A percentile compares a stretch with the other conserved stretches of the same genome.
phyloP scores from a whole-genome alignment of 2,329 filamentous ascomycete species.

The Claviceps sp. region DNA sequence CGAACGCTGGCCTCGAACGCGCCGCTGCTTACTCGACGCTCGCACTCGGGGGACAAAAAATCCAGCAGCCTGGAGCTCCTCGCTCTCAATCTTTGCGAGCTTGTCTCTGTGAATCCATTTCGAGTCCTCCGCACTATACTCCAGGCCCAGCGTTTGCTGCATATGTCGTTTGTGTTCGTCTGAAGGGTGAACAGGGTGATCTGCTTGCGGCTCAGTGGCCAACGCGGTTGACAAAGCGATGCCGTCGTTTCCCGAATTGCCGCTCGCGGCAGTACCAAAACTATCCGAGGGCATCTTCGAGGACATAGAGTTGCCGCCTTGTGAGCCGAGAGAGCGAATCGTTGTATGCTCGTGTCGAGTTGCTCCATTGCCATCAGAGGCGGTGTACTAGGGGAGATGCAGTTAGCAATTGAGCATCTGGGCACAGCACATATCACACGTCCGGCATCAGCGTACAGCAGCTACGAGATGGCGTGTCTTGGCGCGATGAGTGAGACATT shows the following conservation, averaged over 20 bases:
- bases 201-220: slow-evolving; percentile 13
- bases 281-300: slow-evolving; percentile 24
- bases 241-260: slow-evolving; percentile 11
- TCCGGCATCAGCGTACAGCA: background rate
- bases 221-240: slow-evolving; percentile 11
- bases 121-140: slow-evolving; percentile 41
- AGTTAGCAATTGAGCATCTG: background rate
- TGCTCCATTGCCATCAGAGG: slow-evolving; percentile 6
- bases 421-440: background rate
- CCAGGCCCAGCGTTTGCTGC: slow-evolving; percentile 14
- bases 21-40: slow-evolving; percentile 35
- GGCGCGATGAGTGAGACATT: too few species aligned
- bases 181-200: slow-evolving; percentile 8
- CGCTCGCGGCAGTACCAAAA: slow-evolving; percentile 13
- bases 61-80: slow-evolving; percentile 67
- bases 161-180: slow-evolving; percentile 15
- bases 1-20: slow-evolving; percentile 9
- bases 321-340: slow-evolving; percentile 8
- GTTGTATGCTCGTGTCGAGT: slow-evolving; percentile 7
- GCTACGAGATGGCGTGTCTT: background rate
- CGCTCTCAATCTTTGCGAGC: slow-evolving; percentile 65
- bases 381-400: slow-evolving; percentile 4
- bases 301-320: slow-evolving; percentile 14
- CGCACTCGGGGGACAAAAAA: slow-evolving; percentile 45
- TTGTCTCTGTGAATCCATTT: slow-evolving; percentile 85